Evolutionary conservation across 1,284 basidiomycete genomes (phyloP).

Genomic region (Rhodotorula mucilaginosa): DNA sequence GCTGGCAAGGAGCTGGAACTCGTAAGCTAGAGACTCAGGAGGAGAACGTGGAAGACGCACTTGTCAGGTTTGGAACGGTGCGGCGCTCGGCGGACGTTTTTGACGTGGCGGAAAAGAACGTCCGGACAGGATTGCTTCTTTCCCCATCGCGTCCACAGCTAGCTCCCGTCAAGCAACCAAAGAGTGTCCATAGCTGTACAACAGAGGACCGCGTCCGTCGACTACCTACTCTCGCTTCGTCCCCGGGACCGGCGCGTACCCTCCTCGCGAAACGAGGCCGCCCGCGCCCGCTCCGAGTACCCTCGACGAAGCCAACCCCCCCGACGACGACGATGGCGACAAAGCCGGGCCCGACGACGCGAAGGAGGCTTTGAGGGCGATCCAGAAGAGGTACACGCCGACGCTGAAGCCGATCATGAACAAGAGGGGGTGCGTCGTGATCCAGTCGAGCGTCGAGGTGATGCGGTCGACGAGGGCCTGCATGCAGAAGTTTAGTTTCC

Average conservation of each 20-base stretch:
- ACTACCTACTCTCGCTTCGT: constrained; percentile 5
- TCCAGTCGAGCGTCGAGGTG: constrained; percentile 14
- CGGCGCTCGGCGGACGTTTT: no score
- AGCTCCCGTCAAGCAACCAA: no score
- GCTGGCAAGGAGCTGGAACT: no score
- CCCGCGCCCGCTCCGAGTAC: neutral
- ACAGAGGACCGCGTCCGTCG: neutral
- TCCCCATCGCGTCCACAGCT: no score
- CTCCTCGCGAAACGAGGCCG: neutral
- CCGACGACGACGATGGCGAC: no score
- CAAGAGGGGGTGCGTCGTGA: constrained; percentile 48
- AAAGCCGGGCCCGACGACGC: neutral
- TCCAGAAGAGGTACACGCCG: constrained; percentile 44
- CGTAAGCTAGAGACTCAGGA: no score
- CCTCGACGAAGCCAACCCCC: neutral
- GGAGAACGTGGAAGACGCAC: no score
- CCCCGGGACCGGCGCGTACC: neutral
- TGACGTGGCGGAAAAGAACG: no score
- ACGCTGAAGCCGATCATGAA: constrained; percentile 44
- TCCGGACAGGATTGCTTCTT: no score
- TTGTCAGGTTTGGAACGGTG: no score
- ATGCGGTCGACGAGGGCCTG: constrained; percentile 4
- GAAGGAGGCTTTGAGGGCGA: neutral
- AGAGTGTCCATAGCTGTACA: no score
- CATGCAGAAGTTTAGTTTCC: neutral